These are phyloP conservation scores for Xylaria castorea DNA, from an alignment of 495 filamentous ascomycete genomes.

Conservation along the genomic window DNA sequence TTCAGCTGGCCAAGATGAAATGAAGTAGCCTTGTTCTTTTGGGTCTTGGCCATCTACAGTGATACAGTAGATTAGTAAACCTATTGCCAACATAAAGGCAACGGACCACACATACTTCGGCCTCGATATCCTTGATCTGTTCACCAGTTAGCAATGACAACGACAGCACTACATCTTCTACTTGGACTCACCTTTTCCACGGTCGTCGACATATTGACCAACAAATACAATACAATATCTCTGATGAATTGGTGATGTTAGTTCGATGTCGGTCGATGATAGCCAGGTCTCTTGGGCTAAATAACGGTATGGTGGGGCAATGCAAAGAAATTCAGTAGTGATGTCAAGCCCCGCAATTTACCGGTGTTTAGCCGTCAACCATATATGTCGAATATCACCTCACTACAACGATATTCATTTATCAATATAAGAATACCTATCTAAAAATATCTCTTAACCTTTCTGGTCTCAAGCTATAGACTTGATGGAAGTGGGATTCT, in stretches of 20 bases:
- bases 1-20: constrained; percentile 91
- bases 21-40: constrained; percentile 98
- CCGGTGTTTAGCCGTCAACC: constrained; percentile 29
- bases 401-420: background rate
- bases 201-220: constrained; percentile 86
- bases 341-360: constrained; percentile 39
- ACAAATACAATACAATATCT: constrained; percentile 6
- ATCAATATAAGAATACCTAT: background rate
- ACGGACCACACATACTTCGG: constrained; percentile 66
- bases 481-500: background rate
- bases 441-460: background rate
- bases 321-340: constrained; percentile 38
- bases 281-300: background rate
- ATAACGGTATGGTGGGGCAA: constrained; percentile 36
- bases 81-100: background rate
- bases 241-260: background rate
- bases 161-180: constrained; percentile 3
- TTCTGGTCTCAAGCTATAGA: background rate
- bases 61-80: constrained; percentile 23
- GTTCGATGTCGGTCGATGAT: background rate
- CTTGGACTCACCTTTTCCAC: constrained; percentile 80
- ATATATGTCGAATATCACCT: background rate
- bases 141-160: constrained; percentile 32
- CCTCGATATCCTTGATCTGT: constrained; percentile 97
- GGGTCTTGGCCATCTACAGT: constrained; percentile 85